These are phyloP conservation scores for Hymenoscyphus fructigenus DNA, from an alignment of 2,329 filamentous ascomycete species.

Conservation along the genomic window DNA sequence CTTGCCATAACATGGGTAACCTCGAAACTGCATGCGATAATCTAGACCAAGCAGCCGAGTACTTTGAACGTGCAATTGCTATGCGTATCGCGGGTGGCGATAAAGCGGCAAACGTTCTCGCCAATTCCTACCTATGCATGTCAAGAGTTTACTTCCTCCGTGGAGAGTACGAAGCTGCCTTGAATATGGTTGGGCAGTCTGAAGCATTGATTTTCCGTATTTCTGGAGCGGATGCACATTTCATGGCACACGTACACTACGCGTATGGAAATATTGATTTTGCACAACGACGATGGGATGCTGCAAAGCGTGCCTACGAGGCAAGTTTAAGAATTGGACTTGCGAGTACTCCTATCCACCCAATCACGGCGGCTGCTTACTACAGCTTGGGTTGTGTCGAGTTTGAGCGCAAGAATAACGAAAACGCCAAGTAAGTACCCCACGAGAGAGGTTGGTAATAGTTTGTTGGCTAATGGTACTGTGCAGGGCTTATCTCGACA, in stretches of 20 bases:
- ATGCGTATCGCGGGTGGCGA: conserved; percentile 21
- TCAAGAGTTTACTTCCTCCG: conserved; percentile 15
- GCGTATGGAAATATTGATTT: conserved; percentile 26
- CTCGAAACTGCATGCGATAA: conserved; percentile 23
- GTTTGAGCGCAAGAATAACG: conserved; percentile 5
- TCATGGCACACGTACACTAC: conserved; percentile 27
- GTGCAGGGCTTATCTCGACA: conserved; percentile 21
- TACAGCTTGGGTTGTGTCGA: conserved; percentile 22
- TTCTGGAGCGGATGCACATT: conserved; percentile 18
- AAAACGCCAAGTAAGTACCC: too few relatives aligned
- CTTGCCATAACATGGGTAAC: conserved; percentile 28
- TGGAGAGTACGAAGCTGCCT: conserved; percentile 14
- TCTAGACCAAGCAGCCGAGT: conserved; percentile 20
- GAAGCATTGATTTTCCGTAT: conserved; percentile 23
- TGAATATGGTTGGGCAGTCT: conserved; percentile 14
- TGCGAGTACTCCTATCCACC: conserved; percentile 21
- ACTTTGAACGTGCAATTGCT: conserved; percentile 22
- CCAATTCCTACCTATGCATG: conserved; percentile 22
- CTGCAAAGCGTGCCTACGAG: conserved; percentile 17
- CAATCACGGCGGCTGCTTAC: conserved; percentile 24
- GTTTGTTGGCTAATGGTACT: neutral
- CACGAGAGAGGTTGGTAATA: too few relatives aligned
- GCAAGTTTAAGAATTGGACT: conserved; percentile 18
- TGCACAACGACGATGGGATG: conserved; percentile 14
- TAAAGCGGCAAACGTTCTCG: conserved; percentile 18